Conservation (phyloP, 2,329 filamentous ascomycete species). For the Chrysoporthe puriensis region DNA sequence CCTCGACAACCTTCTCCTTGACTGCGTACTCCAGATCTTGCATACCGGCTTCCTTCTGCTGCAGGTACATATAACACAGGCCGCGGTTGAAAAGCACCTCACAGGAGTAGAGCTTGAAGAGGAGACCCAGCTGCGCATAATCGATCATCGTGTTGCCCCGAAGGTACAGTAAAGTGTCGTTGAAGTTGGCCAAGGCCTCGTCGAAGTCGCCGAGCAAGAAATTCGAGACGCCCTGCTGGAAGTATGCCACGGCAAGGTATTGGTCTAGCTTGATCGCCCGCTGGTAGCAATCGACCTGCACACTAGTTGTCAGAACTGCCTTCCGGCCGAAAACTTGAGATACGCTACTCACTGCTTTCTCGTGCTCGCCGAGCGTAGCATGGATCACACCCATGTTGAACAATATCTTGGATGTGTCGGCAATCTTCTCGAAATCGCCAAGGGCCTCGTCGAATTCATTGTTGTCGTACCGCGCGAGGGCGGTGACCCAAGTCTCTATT, state of each 20-base stretch:
- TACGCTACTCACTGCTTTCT: conserved; percentile 76
- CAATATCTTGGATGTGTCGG: conserved; percentile 95
- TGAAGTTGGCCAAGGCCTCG: conserved; percentile 96
- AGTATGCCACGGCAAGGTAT: conserved; percentile 96
- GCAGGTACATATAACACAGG: conserved; percentile 94
- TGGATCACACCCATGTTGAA: conserved; percentile 99
- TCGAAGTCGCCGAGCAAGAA: conserved; percentile 97
- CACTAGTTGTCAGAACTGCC: conserved; percentile 26
- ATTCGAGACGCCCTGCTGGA: conserved; percentile 97
- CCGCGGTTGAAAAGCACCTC: conserved; percentile 97
- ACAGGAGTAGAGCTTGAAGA: conserved; percentile 96
- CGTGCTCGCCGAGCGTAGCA: conserved; percentile 93
- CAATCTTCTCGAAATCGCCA: conserved; percentile 80
- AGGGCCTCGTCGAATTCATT: conserved; percentile 95
- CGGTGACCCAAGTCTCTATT: conserved; percentile 98
- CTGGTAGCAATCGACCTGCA: conserved; percentile 91
- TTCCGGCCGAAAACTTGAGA: not conserved
- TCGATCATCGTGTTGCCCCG: conserved; percentile 97
- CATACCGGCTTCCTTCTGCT: conserved; percentile 88
- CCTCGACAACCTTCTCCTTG: conserved; percentile 93
- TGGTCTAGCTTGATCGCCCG: conserved; percentile 87
- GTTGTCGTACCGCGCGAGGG: conserved; percentile 90
- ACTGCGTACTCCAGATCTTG: conserved; percentile 88
- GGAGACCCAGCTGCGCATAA: conserved; percentile 91
- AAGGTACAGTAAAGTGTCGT: conserved; percentile 92